Evolutionary conservation across 345 rosid species (phyloP), one percentile per base, ranked within the genome.

Genomic region (Populus deltoides): DNA sequence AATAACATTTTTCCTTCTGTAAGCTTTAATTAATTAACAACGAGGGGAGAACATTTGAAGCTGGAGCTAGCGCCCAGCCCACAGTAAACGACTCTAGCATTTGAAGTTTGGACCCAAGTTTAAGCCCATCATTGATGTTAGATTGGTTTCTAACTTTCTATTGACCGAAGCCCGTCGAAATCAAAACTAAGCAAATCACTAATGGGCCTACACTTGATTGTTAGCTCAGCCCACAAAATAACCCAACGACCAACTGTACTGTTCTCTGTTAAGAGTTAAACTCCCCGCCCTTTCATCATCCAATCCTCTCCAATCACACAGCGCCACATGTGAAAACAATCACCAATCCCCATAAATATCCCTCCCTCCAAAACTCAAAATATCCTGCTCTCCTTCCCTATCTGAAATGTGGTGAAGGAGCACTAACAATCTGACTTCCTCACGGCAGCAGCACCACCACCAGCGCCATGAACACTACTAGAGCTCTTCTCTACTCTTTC

Each of bases 401-500:
- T 20, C 35, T 2, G 33, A 8, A 78, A 74, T 83, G 89, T 79
- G 80, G 82, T 77, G 80, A 83, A 74, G 61, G 74, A 49, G 76
- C 4, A 20, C 36, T 3, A 24, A n/a, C 65, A 3, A 33, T n/a
- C 53, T 35, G 66, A 3, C 24, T 36, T 65, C 33, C 7, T 24
- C 25, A 61, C 83, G 88, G 27, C 29, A 59, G 17, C 18, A 15
- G 1, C 53, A 15, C 53, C 18, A 47, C 53, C 53, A 47, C 20
- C n/a, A 15, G 83, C 87, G 85, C 80, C 79, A 81, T 94, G 98
- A 90, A 86, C 87, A 86, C 86, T 63, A 13, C 41, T 10, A 82
- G 91, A 79, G 90, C 88, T 75, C 72, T 86, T 39, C 85, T 91
- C 71, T 91, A 75, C 88, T 85, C 91, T 66, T 82, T 86, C 80